Evolutionary conservation across 441 rosid genomes (phyloP), one percentile per base, ranked within the genome.

Genomic region (Mallotus repandus): DNA sequence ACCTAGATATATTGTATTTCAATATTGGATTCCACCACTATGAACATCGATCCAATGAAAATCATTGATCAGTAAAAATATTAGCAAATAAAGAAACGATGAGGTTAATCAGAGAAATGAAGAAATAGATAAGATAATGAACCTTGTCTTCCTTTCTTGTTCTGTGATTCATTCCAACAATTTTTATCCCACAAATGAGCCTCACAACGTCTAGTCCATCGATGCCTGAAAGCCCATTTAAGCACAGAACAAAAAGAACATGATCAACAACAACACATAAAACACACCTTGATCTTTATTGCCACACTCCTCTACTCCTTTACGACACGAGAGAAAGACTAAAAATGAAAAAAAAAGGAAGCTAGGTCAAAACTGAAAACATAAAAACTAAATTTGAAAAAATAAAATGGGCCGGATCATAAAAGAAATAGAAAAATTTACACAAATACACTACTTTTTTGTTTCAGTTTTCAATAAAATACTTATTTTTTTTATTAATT

Each of bases 141-240:
- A 93, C 98, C 98, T 93, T 93, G 98, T 78, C 93, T 84, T 59
- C 98, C 98, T 85, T 91, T 93, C 85, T 90, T 93, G 84, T 87
- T 91, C 69, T 89, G 98, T 1, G 98, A 84, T 67, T 86, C 92
- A 71, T 93, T 93, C 98, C 97, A 93, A 81, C 96, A 84, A 69
- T 93, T 86, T 81, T 91, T 91, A 80, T 93, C 98, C 98, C 97
- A 93, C 83, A 93, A 83, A 80, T 93, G 97, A 70, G 98, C 97
- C 74, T 93, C 97, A 77, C 85, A 93, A 12, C 98, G 87, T 1
- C 98, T 94, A 0, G 98, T 93, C 97, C 97, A 93, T 57, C 98
- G 86, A 79, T 93, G 98, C 89, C 98, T 93, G 56, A 53, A 60
- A 71, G 66, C 13, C 41, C 2, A 29, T 48, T 18, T 0, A 52